Base-by-base conservation (phyloP, 2,329 filamentous ascomycete species). In the Penicillium brasilianum region DNA sequence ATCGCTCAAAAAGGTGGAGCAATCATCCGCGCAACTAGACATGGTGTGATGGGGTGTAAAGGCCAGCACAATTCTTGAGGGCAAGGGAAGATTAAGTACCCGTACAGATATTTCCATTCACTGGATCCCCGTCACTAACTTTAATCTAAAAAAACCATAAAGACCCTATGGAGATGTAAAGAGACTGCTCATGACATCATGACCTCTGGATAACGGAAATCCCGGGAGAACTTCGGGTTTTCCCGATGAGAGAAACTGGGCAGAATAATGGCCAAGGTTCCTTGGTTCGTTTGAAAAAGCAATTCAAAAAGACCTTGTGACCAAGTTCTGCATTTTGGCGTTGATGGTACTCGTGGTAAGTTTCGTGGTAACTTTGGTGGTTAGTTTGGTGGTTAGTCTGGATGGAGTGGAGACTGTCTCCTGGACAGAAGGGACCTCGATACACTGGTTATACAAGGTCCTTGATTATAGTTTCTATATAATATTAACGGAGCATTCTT, bases 1-100 rank as follows among this genome's bases (percentile, higher is more conserved):
- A n/a, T 67, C 65, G 7, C 37, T 43, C 4, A 64, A 53, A 13
- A 65, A 59, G 11, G 25, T n/a, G 25, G 58, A 52, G 30, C 51
- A 53, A 22, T 58, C 41, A 9, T 44, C 39, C 11, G 59, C 43
- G 22, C 37, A 18, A 32, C 34, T 39, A 22, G 59, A 41, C 59
- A 61, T 61, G n/a, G 34, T 20, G 37, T n/a, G 52, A 22, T n/a
- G 25, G 28, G n/a, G 2, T 16, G 2, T 16, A 16, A n/a, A 30
- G 37, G 4, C 9, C 34, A 1, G 22, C 25, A 34, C 34, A 34
- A 3, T 14, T 4, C 3, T n/a, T 18, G 10, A 3, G 18, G 34
- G 16, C 14, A 13, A 25, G 28, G 0, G 34, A 28, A 11, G 32
- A 9, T 28, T 34, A 18, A 13, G 22, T 37, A 53, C 3, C 25